phyloP scores from a whole-genome alignment of 345 rosid genomes.

The Carallia pectinifolia region DNA sequence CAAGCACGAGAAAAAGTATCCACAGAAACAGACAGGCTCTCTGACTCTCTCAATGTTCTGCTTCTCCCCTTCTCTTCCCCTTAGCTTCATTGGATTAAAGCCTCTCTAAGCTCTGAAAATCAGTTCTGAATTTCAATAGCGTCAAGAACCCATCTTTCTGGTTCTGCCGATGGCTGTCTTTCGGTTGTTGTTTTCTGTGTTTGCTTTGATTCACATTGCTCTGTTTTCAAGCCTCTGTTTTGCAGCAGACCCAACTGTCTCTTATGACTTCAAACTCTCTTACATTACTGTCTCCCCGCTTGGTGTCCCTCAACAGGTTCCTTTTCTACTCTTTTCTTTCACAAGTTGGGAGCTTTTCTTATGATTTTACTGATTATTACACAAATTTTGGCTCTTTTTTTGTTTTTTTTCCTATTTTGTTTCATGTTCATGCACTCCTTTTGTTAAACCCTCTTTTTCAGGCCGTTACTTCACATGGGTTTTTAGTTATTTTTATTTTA shows the following conservation, averaged over 20 bases:
- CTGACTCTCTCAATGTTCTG: background rate
- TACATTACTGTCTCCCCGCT: slow-evolving; percentile 79
- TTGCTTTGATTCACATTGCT: slow-evolving; percentile 35
- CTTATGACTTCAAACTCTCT: slow-evolving; percentile 52
- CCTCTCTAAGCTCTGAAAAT: background rate
- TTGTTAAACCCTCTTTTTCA: too few species aligned
- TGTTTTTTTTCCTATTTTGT: background rate
- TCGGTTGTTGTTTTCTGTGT: slow-evolving; percentile 11
- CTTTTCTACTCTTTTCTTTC: background rate
- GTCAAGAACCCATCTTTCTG: background rate
- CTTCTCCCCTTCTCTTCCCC: background rate
- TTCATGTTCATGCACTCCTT: too few species aligned
- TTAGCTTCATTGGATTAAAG: too few species aligned
- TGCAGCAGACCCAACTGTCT: slow-evolving; percentile 62
- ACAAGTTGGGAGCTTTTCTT: too few species aligned
- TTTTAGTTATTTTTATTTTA: too few species aligned
- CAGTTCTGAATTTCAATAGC: background rate
- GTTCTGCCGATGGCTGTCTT: slow-evolving; percentile 1
- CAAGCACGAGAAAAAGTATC: too few species aligned
- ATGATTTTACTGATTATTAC: too few species aligned
- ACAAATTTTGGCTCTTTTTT: background rate
- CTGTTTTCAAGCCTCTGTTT: slow-evolving; percentile 42
- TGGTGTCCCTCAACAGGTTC: slow-evolving; percentile 85
- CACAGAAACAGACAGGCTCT: background rate
- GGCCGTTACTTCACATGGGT: too few species aligned